phyloP scores from a whole-genome alignment of 192 early-diverging fungal genomes.

The Powellomyces hirtus region DNA sequence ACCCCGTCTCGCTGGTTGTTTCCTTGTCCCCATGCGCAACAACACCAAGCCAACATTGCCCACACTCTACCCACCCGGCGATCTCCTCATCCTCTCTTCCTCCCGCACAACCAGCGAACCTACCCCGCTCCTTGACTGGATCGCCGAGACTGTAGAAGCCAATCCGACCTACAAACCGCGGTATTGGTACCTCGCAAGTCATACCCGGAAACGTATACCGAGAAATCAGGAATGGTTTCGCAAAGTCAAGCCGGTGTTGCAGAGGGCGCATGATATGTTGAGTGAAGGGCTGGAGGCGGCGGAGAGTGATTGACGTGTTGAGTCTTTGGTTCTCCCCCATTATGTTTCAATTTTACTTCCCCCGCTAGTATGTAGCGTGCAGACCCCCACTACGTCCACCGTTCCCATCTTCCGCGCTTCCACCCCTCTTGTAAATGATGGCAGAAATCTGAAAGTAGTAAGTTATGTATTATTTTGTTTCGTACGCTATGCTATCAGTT shows the following conservation, averaged over 20 bases:
- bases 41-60: neutral
- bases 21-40: neutral
- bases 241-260: neutral
- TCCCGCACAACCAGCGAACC: neutral
- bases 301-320: too few species aligned
- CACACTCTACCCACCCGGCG: neutral
- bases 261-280: neutral
- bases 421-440: too few species aligned
- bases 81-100: neutral
- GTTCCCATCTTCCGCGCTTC: too few species aligned
- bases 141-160: neutral
- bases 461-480: too few species aligned
- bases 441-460: too few species aligned
- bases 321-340: too few species aligned
- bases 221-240: conserved; percentile 5
- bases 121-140: neutral
- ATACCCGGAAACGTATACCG: neutral
- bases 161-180: neutral
- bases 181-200: conserved; percentile 1
- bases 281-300: neutral
- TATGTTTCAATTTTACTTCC: too few species aligned
- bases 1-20: neutral
- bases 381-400: too few species aligned
- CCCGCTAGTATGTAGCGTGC: too few species aligned
- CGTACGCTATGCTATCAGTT: too few species aligned